phyloP scores from a whole-genome alignment of 2,329 filamentous ascomycete genomes.

The Nemania sp. region DNA sequence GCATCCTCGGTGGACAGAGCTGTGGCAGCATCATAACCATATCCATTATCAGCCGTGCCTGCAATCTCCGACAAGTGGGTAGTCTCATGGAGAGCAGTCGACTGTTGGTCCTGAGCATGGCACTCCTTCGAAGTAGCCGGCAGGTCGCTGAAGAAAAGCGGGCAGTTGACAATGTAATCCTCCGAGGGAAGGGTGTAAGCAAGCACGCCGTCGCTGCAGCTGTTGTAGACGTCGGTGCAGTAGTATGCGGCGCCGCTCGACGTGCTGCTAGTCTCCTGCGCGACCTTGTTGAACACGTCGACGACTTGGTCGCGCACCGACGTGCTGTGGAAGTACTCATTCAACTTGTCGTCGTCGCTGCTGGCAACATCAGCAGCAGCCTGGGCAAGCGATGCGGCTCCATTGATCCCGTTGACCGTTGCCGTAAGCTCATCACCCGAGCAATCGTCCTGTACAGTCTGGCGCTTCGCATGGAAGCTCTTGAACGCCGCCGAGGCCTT shows the following conservation, averaged over 20 bases:
- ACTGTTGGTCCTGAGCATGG: conserved; percentile 73
- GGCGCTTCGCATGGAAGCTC: conserved; percentile 63
- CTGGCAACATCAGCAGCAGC: conserved; percentile 61
- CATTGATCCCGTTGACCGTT: conserved; percentile 63
- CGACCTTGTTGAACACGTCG: conserved; percentile 55
- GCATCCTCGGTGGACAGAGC: conserved; percentile 50
- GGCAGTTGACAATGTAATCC: conserved; percentile 72
- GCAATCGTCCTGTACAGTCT: conserved; percentile 60
- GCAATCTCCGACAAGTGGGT: conserved; percentile 69
- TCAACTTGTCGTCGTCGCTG: conserved; percentile 71
- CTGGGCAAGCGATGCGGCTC: conserved; percentile 61
- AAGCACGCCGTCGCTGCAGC: conserved; percentile 64
- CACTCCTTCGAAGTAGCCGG: conserved; percentile 62
- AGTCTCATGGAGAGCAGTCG: conserved; percentile 73
- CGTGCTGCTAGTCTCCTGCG: conserved; percentile 65
- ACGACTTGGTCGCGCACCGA: conserved; percentile 57
- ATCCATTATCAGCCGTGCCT: conserved; percentile 68
- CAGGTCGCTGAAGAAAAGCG: conserved; percentile 68
- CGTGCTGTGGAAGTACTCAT: conserved; percentile 71
- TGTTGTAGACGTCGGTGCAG: conserved; percentile 67
- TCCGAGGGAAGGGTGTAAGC: conserved; percentile 70
- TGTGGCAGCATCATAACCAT: conserved; percentile 56
- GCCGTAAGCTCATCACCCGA: conserved; percentile 59
- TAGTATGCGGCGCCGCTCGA: conserved; percentile 63
- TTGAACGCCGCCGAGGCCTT: conserved; percentile 63